Percentiles rank a stretch among this genome's conserved stretches.
Evolutionary conservation across 1,139 yeast species (phyloP).

Genomic region (Magnusiomyces paraingens): DNA sequence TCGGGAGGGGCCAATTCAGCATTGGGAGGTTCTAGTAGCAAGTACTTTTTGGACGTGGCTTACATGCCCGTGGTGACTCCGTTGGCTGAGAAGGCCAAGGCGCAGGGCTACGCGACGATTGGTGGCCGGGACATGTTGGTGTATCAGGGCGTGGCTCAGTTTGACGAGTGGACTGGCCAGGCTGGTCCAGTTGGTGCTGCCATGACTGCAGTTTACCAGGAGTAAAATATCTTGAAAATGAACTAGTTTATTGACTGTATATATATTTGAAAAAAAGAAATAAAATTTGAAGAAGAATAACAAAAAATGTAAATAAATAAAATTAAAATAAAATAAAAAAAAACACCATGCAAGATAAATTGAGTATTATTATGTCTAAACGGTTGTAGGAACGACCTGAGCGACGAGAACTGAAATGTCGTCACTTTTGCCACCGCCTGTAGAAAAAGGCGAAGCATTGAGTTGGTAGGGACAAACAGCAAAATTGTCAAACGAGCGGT

Average conservation of each 20-base stretch:
- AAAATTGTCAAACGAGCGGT: slow-evolving; percentile 19
- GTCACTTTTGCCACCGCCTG: slow-evolving; percentile 20
- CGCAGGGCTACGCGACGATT: slow-evolving; percentile 61
- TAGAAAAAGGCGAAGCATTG: slow-evolving; percentile 7
- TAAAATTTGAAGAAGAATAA: slow-evolving; percentile 8
- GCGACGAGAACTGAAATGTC: slow-evolving; percentile 19
- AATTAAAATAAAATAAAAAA: too few relatives aligned
- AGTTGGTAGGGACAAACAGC: slow-evolving; percentile 21
- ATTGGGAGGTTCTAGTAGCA: slow-evolving; percentile 31
- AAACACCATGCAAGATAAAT: too few relatives aligned
- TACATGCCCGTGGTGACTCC: slow-evolving; percentile 86
- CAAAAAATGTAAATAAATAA: not conserved
- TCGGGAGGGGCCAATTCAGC: slow-evolving; percentile 23
- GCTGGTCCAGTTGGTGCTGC: slow-evolving; percentile 32
- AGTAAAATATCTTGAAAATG: not conserved
- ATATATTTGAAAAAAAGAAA: not conserved
- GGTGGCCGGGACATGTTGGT: slow-evolving; percentile 91
- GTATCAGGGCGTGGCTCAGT: slow-evolving; percentile 87
- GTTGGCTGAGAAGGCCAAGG: slow-evolving; percentile 66
- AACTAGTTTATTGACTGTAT: not conserved
- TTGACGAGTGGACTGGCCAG: slow-evolving; percentile 68
- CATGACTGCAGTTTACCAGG: slow-evolving; percentile 17
- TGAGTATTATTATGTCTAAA: too few relatives aligned
- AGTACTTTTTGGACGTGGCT: slow-evolving; percentile 80
- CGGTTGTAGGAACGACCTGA: slow-evolving; percentile 4